Percentiles rank a stretch among this genome's conserved stretches.
phyloP scores from a whole-genome alignment of 805 yeast genomes.

The Starmerella powellii region DNA sequence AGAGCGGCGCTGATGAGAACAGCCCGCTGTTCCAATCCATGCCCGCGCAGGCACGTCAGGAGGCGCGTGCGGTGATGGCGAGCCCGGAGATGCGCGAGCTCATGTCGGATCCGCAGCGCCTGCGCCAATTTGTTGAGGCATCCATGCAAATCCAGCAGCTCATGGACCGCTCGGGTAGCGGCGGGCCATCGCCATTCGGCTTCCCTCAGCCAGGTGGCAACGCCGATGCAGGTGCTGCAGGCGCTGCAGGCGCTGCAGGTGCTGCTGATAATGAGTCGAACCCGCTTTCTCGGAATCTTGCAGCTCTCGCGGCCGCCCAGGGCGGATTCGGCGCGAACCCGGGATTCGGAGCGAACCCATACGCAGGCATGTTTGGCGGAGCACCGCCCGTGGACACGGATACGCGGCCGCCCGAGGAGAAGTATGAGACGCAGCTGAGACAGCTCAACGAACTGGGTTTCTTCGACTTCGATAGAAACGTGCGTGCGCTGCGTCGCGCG shows the following conservation, averaged over 20 bases:
- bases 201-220: slow-evolving; percentile 1
- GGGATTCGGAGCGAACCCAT: slow-evolving; percentile 22
- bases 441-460: slow-evolving; percentile 79
- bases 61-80: slow-evolving; percentile 73
- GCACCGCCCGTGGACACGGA: slow-evolving; percentile 31
- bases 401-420: slow-evolving; percentile 67
- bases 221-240: slow-evolving; percentile 6
- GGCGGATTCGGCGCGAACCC: slow-evolving; percentile 8
- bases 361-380: slow-evolving; percentile 18
- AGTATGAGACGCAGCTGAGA: slow-evolving; percentile 57
- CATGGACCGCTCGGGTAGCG: slow-evolving; percentile 28
- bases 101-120: slow-evolving; percentile 71
- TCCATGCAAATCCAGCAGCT: slow-evolving; percentile 33
- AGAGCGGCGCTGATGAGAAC: slow-evolving; percentile 32
- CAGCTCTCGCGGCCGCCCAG: too few relatives aligned
- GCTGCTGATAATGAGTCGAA: slow-evolving; percentile 1
- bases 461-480: slow-evolving; percentile 82
- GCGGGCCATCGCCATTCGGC: slow-evolving; percentile 24
- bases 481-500: slow-evolving; percentile 80
- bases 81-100: slow-evolving; percentile 70
- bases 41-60: slow-evolving; percentile 65
- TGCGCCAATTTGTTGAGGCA: slow-evolving; percentile 72
- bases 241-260: slow-evolving; percentile 16
- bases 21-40: slow-evolving; percentile 86
- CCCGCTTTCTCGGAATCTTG: too few relatives aligned